Base-by-base conservation (phyloP, 306 rosid species). In the Crataegus laevigata region DNA sequence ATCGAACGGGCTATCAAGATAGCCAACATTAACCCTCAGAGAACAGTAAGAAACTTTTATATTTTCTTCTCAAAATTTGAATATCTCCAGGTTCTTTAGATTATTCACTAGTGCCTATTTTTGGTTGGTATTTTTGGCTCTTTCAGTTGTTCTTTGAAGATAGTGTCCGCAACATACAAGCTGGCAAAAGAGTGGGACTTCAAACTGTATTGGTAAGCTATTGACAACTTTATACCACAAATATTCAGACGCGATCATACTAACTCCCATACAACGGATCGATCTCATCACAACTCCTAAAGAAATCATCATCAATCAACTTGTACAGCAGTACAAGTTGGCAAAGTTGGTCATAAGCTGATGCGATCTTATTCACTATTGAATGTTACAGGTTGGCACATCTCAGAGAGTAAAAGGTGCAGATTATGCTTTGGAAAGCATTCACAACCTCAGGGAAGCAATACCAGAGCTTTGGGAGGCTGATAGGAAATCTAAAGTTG, bases 91-190 rank as follows among this genome's bases (percentile, higher is more conserved):
- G 26, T 18, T 3, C 13, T 54, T 62, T 5, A 26, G 25, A 28
- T 19, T 8, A 2, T 36, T 72, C 15, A 40, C 68, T 73, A 5
- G 43, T 61, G 69, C 15, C 58, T 26, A 38, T 4, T 6, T 47
- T 17, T 64, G 24, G 43, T 64, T 32, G 68, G 43, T 64, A 61
- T 25, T 60, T 74, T 19, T 61, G 69, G 77, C 21, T 68, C 6
- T 83, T 78, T 77, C 93, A 92, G 99, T 43, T 96, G 80, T 96
- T 96, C 88, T 90, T 96, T 80, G 99, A 96, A 50, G 99, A 96
- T 30, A 96, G 99, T 77, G 96, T 88, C 66, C 84, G 99, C 24
- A 96, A 96, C 87, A 87, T 87, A 71, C 89, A 89, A 90, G 93
- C 97, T 28, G 99, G 96, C 36, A 96, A 92, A 66, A 88, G 88